Base-by-base conservation (phyloP, 2,329 filamentous ascomycete species). In the Paraconiothyrium brasiliense region DNA sequence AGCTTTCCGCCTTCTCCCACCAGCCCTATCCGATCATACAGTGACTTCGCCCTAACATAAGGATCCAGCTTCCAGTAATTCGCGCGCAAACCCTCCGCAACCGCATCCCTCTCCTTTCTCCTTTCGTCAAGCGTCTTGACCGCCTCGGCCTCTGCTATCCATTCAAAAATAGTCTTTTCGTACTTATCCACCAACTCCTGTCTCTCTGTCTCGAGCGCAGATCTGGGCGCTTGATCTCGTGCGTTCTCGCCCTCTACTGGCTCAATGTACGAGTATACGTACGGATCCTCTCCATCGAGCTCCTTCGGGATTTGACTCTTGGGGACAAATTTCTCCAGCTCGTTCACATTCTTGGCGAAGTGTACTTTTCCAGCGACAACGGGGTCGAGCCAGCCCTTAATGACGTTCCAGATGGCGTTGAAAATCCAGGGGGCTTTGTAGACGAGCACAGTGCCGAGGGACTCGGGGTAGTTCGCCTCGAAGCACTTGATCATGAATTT, bases 401-500 rank as follows among this genome's bases (percentile, higher is more conserved):
- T 97, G 67, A 99, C 92, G 76, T 89, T 93, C 95, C 94, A 98
- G 66, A 98, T 92, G n/a, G 92, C 90, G 83, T 97, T 94, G 82
- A 99, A 99, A 49, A 99, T 83, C 95, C 95, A 99, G 3, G 95
- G 95, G 0, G 95, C 90, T 78, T 97, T 97, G 84, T 99, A 95
- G 41, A 99, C 92, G 49, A 98, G 86, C 2, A 98, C 92, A 2
- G 91, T 86, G 32, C 94, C 95, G 1, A 99, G 85, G 51, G 89
- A 94, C 79, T 99, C 95, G 0, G 95, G 95, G 71, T 98, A 99
- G 78, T 99, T 98, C 62, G 95, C 95, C 82, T 99, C 95, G 75
- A 99, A 99, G 79, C 94, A 97, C 80, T 97, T 97, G 79, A 99
- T 97, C 91, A 99, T 97, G 81, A 98, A 99, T 75, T 97, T 99